phyloP scores from a whole-genome alignment of 2,329 filamentous ascomycete genomes.

The Ilyonectria mors-panacis region DNA sequence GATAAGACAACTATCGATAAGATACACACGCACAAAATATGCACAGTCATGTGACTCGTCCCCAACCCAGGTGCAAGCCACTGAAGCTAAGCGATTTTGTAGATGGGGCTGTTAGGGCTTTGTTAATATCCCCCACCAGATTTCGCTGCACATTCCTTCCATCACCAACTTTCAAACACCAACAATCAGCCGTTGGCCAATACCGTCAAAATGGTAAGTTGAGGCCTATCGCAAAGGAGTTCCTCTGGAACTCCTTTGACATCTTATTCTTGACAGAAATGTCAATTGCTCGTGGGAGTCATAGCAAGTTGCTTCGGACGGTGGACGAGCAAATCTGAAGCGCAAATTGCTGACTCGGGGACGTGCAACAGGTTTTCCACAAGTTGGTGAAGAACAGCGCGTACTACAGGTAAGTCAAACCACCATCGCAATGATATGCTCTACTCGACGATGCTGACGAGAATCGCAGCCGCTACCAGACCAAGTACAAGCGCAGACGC shows the following conservation, averaged over 20 bases:
- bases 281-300: slow-evolving; percentile 73
- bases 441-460: slow-evolving; percentile 43
- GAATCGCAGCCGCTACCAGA: slow-evolving; percentile 89
- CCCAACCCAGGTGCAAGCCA: slow-evolving; percentile 52
- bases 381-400: slow-evolving; percentile 98
- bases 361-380: slow-evolving; percentile 82
- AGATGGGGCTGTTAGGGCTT: slow-evolving; percentile 56
- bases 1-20: slow-evolving; percentile 25
- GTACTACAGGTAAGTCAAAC: slow-evolving; percentile 92
- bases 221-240: slow-evolving; percentile 54
- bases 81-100: slow-evolving; percentile 42
- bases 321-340: slow-evolving; percentile 82
- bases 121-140: slow-evolving; percentile 59
- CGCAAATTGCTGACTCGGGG: slow-evolving; percentile 99
- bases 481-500: slow-evolving; percentile 99
- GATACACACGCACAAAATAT: slow-evolving; percentile 5
- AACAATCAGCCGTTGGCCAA: slow-evolving; percentile 61
- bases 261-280: slow-evolving; percentile 59
- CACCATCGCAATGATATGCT: neutral
- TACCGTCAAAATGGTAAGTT: slow-evolving; percentile 80
- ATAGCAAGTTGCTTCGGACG: slow-evolving; percentile 98
- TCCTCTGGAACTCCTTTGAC: slow-evolving; percentile 38
- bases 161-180: slow-evolving; percentile 54
- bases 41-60: slow-evolving; percentile 56
- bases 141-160: slow-evolving; percentile 47